A percentile compares a stretch with the other conserved stretches of the same genome.
Conservation (phyloP, 257 asterid species). For the Craterostigma plantagineum region DNA sequence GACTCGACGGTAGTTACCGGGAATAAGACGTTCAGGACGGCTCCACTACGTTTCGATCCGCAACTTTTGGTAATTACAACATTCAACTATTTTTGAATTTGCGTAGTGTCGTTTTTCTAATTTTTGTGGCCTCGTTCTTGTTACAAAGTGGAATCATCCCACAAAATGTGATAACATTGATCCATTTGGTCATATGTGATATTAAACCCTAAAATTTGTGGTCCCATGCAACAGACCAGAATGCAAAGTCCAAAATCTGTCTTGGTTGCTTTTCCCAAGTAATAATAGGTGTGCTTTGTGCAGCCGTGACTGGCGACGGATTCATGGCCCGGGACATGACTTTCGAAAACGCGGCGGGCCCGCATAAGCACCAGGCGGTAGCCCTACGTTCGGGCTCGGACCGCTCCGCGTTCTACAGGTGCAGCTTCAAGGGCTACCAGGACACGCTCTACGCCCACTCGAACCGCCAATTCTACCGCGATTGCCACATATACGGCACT, state of each 20-base stretch:
- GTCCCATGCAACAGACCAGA: neutral
- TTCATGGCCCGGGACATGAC: conserved; percentile 13
- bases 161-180: too few species aligned
- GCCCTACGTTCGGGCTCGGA: conserved; percentile 12
- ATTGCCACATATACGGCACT: conserved; percentile 32
- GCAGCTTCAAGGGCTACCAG: conserved; percentile 13
- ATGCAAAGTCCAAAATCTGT: neutral
- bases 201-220: too few species aligned
- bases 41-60: conserved; percentile 31
- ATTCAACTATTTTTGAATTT: neutral
- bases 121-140: too few species aligned
- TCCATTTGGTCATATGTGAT: too few species aligned
- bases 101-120: too few species aligned
- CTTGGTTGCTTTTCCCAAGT: neutral
- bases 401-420: conserved; percentile 13
- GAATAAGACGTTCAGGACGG: conserved; percentile 23
- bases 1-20: conserved; percentile 22
- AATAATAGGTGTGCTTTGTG: neutral
- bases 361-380: conserved; percentile 15
- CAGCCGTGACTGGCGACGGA: conserved; percentile 5
- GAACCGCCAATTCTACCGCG: conserved; percentile 12
- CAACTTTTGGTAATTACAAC: conserved; percentile 15
- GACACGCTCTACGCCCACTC: conserved; percentile 17
- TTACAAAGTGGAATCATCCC: too few species aligned
- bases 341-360: conserved; percentile 12